Percentiles rank a stretch among this genome's conserved stretches.
These are phyloP conservation scores for Aspergillus wentii DNA, from an alignment of 495 filamentous ascomycete genomes.

Conservation along the genomic window DNA sequence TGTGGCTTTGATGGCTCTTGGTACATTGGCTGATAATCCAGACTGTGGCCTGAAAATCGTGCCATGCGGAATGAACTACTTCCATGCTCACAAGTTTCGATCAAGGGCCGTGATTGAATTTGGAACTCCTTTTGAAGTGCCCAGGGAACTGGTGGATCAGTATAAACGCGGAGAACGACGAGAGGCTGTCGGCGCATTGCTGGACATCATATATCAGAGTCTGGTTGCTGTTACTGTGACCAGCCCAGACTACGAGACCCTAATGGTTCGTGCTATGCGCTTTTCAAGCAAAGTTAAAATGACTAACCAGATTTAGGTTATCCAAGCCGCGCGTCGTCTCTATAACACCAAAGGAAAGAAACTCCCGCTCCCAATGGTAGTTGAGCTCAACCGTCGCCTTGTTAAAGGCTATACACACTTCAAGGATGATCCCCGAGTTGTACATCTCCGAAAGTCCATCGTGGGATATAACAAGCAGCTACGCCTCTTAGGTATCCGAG, in stretches of 20 bases:
- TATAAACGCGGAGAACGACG: slow-evolving; percentile 79
- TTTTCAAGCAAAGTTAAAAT: neutral
- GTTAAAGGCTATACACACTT: slow-evolving; percentile 90
- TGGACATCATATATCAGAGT: slow-evolving; percentile 81
- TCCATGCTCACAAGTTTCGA: slow-evolving; percentile 97
- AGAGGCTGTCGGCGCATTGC: slow-evolving; percentile 72
- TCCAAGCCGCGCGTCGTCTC: slow-evolving; percentile 88
- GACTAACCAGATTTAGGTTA: slow-evolving; percentile 50
- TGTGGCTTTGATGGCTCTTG: slow-evolving; percentile 96
- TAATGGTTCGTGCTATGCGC: slow-evolving; percentile 62
- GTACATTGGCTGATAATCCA: slow-evolving; percentile 81
- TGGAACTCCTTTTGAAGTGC: slow-evolving; percentile 79
- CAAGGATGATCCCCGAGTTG: slow-evolving; percentile 84
- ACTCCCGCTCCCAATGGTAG: slow-evolving; percentile 86
- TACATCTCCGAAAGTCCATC: slow-evolving; percentile 72
- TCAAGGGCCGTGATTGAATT: slow-evolving; percentile 97
- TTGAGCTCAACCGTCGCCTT: slow-evolving; percentile 91
- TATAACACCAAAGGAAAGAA: slow-evolving; percentile 96
- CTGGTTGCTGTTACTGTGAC: slow-evolving; percentile 89
- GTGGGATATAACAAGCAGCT: slow-evolving; percentile 86
- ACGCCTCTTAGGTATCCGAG: slow-evolving; percentile 76
- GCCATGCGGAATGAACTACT: slow-evolving; percentile 99
- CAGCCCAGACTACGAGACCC: slow-evolving; percentile 90
- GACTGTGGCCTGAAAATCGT: slow-evolving; percentile 94
- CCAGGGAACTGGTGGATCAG: slow-evolving; percentile 73